Conservation (phyloP, 148 eudicot species). For the Amaranthus hypochondriacus region DNA sequence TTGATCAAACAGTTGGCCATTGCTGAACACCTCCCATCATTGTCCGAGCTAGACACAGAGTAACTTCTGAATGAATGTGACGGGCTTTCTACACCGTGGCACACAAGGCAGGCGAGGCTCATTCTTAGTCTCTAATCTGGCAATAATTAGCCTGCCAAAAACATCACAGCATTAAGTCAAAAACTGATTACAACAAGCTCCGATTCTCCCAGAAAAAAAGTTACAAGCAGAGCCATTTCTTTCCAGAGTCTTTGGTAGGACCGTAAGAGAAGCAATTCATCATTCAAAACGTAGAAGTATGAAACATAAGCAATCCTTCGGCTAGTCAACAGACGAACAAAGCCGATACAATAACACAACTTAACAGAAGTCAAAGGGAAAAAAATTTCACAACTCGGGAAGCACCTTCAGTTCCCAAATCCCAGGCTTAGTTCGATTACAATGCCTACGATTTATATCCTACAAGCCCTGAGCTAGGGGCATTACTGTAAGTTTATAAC, state of each 20-base stretch:
- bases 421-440: not conserved
- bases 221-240: not conserved
- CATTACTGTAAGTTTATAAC: not conserved
- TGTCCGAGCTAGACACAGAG: constrained; percentile 88
- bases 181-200: not conserved
- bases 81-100: constrained; percentile 86
- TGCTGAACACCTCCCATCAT: constrained; percentile 71
- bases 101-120: constrained; percentile 87
- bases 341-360: too few species aligned
- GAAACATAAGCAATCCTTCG: too few species aligned
- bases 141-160: constrained; percentile 15
- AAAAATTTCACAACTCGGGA: not conserved
- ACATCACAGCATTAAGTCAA: not conserved
- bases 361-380: too few species aligned
- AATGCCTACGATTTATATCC: not conserved
- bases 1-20: constrained; percentile 61
- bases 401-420: not conserved
- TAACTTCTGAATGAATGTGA: constrained; percentile 82
- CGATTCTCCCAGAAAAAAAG: not conserved
- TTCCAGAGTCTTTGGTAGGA: not conserved
- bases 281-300: too few species aligned
- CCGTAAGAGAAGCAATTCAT: not conserved
- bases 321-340: too few species aligned
- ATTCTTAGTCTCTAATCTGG: constrained; percentile 33
- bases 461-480: not conserved